Percentiles rank a stretch among this genome's conserved stretches.
Conservation (phyloP, 148 eudicot genomes). For the Pouteria glomerata region DNA sequence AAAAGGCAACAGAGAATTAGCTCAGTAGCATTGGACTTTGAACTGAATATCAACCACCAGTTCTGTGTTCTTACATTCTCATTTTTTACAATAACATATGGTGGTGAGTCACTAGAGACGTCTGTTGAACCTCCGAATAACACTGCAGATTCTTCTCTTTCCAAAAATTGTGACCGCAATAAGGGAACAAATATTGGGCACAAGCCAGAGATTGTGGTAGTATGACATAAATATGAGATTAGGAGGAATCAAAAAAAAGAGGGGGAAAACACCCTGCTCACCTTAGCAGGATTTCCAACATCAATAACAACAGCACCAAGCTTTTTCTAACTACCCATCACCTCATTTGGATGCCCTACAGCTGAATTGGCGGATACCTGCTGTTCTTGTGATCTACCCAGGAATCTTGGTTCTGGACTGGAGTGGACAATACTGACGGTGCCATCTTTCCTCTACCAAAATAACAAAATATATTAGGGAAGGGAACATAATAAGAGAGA, state of each 20-base stretch:
- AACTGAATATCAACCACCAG: no score
- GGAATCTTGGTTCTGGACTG: slow-evolving; percentile 84
- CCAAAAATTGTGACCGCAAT: slow-evolving; percentile 58
- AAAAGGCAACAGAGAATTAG: no score
- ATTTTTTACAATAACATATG: no score
- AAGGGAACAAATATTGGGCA: not conserved
- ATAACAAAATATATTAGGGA: not conserved
- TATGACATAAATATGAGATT: not conserved
- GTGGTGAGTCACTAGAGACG: no score
- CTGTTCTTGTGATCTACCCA: slow-evolving; percentile 71
- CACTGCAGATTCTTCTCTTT: no score
- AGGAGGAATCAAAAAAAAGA: no score
- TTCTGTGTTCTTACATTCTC: no score
- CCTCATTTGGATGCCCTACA: slow-evolving; percentile 84
- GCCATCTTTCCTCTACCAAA: slow-evolving; percentile 81
- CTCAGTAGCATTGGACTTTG: no score
- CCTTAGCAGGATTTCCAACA: slow-evolving; percentile 93
- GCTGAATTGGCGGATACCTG: slow-evolving; percentile 85
- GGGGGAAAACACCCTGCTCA: slow-evolving; percentile 18
- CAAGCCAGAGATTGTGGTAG: not conserved
- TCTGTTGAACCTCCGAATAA: no score
- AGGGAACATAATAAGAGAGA: not conserved
- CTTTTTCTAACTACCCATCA: slow-evolving; percentile 89
- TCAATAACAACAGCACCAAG: slow-evolving; percentile 87
- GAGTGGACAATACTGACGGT: slow-evolving; percentile 80